Percentiles rank a stretch among this genome's conserved stretches.
Conservation (phyloP, 805 yeast species). For the Candida qinlingensis region DNA sequence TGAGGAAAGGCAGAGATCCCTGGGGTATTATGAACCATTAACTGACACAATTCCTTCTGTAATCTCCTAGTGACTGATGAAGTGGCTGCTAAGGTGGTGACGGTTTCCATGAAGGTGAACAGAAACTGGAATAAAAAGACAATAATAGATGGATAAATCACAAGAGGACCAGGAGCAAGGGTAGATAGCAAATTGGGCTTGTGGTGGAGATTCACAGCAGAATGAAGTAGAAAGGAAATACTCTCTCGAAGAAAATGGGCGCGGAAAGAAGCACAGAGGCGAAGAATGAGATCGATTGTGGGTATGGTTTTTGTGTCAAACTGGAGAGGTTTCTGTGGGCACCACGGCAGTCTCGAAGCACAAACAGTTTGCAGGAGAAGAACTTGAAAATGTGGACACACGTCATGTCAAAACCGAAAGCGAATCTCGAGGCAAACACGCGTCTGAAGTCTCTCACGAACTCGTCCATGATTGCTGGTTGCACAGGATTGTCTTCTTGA, state of each 20-base stretch:
- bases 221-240: background rate
- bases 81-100: background rate
- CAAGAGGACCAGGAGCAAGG: too few relatives aligned
- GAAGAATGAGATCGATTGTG: background rate
- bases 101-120: background rate
- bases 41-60: slow-evolving; percentile 34
- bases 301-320: background rate
- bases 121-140: background rate
- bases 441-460: too few relatives aligned
- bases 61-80: background rate
- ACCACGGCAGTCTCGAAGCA: background rate
- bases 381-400: background rate
- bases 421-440: too few relatives aligned
- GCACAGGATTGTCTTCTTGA: too few relatives aligned
- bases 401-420: background rate
- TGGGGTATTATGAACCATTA: slow-evolving; percentile 44
- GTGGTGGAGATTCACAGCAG: background rate
- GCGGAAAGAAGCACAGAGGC: background rate
- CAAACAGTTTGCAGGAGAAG: background rate
- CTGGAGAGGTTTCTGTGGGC: background rate
- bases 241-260: background rate
- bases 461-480: too few relatives aligned
- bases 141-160: background rate
- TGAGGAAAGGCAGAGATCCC: slow-evolving; percentile 53
- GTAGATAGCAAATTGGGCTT: too few relatives aligned